These are phyloP conservation scores for Copromyces sp. DNA, from an alignment of 495 filamentous ascomycete species.

Conservation along the genomic window DNA sequence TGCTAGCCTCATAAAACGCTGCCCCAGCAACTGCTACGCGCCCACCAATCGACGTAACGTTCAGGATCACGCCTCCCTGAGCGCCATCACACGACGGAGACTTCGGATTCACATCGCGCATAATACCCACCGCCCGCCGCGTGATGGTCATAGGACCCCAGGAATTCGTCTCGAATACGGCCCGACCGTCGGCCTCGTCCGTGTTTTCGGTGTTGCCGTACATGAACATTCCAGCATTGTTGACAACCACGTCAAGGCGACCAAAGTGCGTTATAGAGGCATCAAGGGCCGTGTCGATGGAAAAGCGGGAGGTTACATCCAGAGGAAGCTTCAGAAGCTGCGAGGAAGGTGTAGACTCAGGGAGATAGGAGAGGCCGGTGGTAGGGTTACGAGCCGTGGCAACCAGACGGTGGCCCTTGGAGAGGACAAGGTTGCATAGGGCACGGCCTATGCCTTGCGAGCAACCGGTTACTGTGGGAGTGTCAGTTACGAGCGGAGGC, in stretches of 20 bases:
- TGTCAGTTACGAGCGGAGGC: not conserved
- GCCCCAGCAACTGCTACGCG: constrained; percentile 33
- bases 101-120: constrained; percentile 33
- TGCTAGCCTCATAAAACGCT: constrained; percentile 45
- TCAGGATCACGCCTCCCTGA: constrained; percentile 41
- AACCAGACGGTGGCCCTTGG: constrained; percentile 34
- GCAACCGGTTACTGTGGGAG: constrained; percentile 37
- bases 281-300: constrained; percentile 32
- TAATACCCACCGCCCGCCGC: constrained; percentile 32
- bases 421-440: constrained; percentile 29
- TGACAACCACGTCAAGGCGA: constrained; percentile 45
- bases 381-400: constrained; percentile 36
- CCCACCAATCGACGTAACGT: constrained; percentile 46
- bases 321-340: constrained; percentile 35
- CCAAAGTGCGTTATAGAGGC: constrained; percentile 28
- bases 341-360: constrained; percentile 9
- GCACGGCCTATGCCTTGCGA: constrained; percentile 39
- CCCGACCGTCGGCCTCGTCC: constrained; percentile 27
- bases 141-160: constrained; percentile 40
- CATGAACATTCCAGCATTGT: constrained; percentile 46
- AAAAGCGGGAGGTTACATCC: constrained; percentile 31
- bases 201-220: constrained; percentile 38
- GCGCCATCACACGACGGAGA: constrained; percentile 9
- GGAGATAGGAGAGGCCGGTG: constrained; percentile 27
- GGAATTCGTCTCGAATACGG: constrained; percentile 43